phyloP scores from a whole-genome alignment of 257 asterid species.

The Craterostigma plantagineum region DNA sequence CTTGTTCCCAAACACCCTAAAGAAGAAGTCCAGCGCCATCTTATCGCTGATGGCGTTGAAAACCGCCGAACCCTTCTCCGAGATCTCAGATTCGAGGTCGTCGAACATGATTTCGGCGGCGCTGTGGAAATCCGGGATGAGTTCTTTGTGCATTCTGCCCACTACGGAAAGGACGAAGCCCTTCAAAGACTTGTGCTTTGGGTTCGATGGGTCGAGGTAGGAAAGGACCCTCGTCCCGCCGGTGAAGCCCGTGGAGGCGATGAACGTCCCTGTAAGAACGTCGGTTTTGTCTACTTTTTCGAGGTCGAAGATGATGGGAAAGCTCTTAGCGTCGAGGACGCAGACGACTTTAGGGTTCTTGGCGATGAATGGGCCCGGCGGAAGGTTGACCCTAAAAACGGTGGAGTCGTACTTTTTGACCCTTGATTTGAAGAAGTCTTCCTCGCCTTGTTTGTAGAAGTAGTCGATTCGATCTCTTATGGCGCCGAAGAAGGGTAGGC shows the following conservation, averaged over 20 bases:
- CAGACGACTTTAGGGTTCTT: slow-evolving; percentile 45
- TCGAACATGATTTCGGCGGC: slow-evolving; percentile 30
- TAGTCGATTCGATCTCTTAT: too few relatives aligned
- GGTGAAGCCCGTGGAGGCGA: slow-evolving; percentile 58
- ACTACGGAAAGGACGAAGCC: slow-evolving; percentile 36
- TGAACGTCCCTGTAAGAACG: slow-evolving; percentile 63
- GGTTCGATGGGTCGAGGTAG: slow-evolving; percentile 66
- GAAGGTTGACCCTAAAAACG: slow-evolving; percentile 17
- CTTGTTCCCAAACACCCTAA: slow-evolving; percentile 30
- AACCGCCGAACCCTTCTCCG: slow-evolving; percentile 31
- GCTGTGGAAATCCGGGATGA: slow-evolving; percentile 45
- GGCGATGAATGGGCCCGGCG: slow-evolving; percentile 66
- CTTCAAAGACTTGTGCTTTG: slow-evolving; percentile 45
- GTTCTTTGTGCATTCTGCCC: slow-evolving; percentile 27
- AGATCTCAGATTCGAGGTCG: slow-evolving; percentile 26
- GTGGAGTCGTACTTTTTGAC: too few relatives aligned
- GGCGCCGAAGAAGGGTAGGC: too few relatives aligned
- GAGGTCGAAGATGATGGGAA: slow-evolving; percentile 49
- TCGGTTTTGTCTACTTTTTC: slow-evolving; percentile 58
- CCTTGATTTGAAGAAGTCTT: neutral
- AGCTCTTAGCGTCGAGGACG: slow-evolving; percentile 63
- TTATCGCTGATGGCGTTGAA: slow-evolving; percentile 38
- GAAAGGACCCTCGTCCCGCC: slow-evolving; percentile 65
- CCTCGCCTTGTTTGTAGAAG: too few relatives aligned
- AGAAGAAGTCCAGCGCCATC: slow-evolving; percentile 52